These are phyloP conservation scores for Themeda triandra DNA, from an alignment of 176 grass and related monocot genomes.

Conservation along the genomic window DNA sequence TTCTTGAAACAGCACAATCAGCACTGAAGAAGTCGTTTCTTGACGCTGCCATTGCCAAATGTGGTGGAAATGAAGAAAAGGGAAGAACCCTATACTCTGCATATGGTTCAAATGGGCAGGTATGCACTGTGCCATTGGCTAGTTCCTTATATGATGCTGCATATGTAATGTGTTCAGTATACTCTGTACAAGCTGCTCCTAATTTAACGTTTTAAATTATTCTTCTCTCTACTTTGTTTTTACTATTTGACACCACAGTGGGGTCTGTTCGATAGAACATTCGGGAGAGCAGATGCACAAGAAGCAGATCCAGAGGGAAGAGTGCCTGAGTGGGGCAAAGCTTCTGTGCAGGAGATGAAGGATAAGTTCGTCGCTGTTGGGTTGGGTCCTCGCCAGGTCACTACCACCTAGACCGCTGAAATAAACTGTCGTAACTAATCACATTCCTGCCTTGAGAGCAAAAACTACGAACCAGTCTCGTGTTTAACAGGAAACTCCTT, in stretches of 20 bases:
- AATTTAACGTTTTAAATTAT: not conserved
- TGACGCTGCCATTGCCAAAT: slow-evolving; percentile 79
- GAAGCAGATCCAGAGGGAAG: slow-evolving; percentile 89
- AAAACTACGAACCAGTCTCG: not conserved
- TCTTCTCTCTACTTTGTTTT: not conserved
- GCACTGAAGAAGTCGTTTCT: slow-evolving; percentile 87
- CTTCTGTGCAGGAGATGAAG: slow-evolving; percentile 96
- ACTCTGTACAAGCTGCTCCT: not conserved
- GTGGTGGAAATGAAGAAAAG: slow-evolving; percentile 91
- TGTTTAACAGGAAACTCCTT: not conserved
- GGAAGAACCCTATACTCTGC: slow-evolving; percentile 76
- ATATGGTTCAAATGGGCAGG: slow-evolving; percentile 97
- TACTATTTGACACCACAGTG: slow-evolving; percentile 45
- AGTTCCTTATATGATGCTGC: not conserved
- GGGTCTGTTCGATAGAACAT: slow-evolving; percentile 85
- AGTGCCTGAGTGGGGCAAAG: slow-evolving; percentile 79
- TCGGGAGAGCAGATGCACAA: slow-evolving; percentile 62
- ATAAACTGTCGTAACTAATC: not conserved
- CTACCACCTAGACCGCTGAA: not conserved
- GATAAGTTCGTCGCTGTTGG: slow-evolving; percentile 68
- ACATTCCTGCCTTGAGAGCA: not conserved
- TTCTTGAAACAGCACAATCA: slow-evolving; percentile 69
- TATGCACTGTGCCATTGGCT: not conserved
- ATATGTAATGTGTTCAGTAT: not conserved
- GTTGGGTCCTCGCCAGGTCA: slow-evolving; percentile 91